phyloP scores from a whole-genome alignment of 78 protist species.

The Dictyostelium brefeldianum region DNA sequence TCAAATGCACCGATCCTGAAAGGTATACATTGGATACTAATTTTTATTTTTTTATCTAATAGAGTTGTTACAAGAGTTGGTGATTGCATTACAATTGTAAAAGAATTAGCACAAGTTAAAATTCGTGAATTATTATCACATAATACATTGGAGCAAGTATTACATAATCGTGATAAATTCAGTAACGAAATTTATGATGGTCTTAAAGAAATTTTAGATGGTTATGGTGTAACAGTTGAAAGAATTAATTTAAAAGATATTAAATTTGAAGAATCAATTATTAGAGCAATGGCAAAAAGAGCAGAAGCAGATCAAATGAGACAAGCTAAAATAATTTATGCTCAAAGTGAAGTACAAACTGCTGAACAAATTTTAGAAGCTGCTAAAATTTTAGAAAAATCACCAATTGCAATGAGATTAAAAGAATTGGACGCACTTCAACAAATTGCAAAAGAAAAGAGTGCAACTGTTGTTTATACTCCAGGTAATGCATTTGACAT shows the following conservation, averaged over 20 bases:
- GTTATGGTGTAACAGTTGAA: constrained; percentile 27
- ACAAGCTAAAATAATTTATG: constrained; percentile 33
- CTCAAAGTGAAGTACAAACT: constrained; percentile 31
- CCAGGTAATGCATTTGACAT: constrained; percentile 19
- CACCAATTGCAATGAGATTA: constrained; percentile 41
- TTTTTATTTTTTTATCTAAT: background rate
- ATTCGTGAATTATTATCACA: constrained; percentile 64
- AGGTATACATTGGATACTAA: too few species aligned
- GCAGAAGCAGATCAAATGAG: constrained; percentile 65
- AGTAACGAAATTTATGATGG: constrained; percentile 28
- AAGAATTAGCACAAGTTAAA: constrained; percentile 44
- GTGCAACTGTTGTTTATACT: constrained; percentile 14
- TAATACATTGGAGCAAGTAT: constrained; percentile 53
- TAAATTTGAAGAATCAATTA: constrained; percentile 56
- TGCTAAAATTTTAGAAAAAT: constrained; percentile 31
- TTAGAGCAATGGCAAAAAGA: constrained; percentile 59
- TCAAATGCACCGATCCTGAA: background rate
- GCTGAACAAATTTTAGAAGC: constrained; percentile 28
- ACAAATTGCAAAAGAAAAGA: constrained; percentile 66
- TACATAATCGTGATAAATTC: constrained; percentile 69
- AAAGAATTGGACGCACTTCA: constrained; percentile 30
- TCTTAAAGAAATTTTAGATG: background rate
- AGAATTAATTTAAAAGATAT: constrained; percentile 53
- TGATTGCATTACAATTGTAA: constrained; percentile 4
- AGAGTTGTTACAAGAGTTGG: constrained; percentile 5